Evolutionary conservation across 2,329 filamentous ascomycete genomes (phyloP).

Genomic region (Alternaria brassicae): DNA sequence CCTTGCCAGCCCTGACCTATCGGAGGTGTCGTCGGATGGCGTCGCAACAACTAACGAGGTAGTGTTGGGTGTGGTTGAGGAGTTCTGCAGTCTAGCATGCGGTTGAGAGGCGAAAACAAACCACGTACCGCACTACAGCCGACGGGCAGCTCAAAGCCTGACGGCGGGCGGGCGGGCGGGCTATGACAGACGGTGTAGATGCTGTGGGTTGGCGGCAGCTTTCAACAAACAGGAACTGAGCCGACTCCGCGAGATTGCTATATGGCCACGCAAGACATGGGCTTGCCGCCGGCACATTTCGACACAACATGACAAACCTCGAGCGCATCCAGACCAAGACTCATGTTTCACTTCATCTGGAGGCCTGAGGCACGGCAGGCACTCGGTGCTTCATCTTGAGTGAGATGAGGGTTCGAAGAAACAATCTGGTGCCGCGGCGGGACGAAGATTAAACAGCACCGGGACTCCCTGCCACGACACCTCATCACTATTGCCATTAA

Average conservation of each 20-base stretch:
- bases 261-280: conserved; percentile 13
- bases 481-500: conserved; percentile 19
- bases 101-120: conserved; percentile 1
- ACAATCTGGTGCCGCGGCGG: conserved; percentile 25
- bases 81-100: conserved; percentile 4
- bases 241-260: conserved; percentile 11
- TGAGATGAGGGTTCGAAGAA: conserved; percentile 30
- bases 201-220: conserved; percentile 8
- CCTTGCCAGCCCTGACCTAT: background rate
- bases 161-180: background rate
- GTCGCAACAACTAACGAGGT: background rate
- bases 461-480: conserved; percentile 22
- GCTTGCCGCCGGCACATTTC: background rate
- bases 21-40: background rate
- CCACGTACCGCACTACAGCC: conserved; percentile 3
- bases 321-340: conserved; percentile 8
- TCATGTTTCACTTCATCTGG: conserved; percentile 8
- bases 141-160: background rate
- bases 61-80: background rate
- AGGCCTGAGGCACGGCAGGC: conserved; percentile 24
- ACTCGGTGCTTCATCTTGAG: conserved; percentile 30
- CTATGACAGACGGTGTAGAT: background rate
- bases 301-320: conserved; percentile 1
- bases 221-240: background rate
- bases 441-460: conserved; percentile 23